These are phyloP conservation scores for Xylaria telfairii DNA, from an alignment of 495 filamentous ascomycete species.

Conservation along the genomic window DNA sequence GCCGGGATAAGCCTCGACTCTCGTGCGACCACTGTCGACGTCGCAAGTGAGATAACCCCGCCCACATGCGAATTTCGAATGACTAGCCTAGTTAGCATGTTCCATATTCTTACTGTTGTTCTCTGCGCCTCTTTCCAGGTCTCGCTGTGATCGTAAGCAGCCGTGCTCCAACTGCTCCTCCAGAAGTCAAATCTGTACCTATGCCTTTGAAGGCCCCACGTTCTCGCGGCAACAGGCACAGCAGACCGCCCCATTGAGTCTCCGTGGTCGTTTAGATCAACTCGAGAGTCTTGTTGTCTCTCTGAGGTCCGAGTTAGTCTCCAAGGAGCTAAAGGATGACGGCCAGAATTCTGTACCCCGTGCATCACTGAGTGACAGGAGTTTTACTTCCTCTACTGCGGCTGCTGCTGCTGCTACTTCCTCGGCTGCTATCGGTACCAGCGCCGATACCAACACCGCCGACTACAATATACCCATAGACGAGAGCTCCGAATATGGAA, in stretches of 20 bases:
- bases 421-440: no score
- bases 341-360: not conserved
- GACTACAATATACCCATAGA: not conserved
- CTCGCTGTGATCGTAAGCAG: not conserved
- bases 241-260: not conserved
- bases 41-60: not conserved
- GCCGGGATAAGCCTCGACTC: not conserved
- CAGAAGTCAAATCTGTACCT: not conserved
- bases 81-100: not conserved
- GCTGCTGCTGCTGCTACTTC: no score
- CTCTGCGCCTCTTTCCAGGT: not conserved
- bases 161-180: not conserved
- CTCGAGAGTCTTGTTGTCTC: not conserved
- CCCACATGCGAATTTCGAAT: not conserved
- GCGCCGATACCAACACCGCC: no score
- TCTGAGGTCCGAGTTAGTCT: not conserved
- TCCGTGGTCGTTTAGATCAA: not conserved
- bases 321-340: not conserved
- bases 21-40: not conserved
- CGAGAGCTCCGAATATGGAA: not conserved
- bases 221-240: not conserved
- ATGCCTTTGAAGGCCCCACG: not conserved
- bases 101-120: not conserved
- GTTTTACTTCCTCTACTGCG: not conserved
- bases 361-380: not conserved